Base-by-base conservation (phyloP, 306 rosid genomes). In the Pyrus bretschneideri region DNA sequence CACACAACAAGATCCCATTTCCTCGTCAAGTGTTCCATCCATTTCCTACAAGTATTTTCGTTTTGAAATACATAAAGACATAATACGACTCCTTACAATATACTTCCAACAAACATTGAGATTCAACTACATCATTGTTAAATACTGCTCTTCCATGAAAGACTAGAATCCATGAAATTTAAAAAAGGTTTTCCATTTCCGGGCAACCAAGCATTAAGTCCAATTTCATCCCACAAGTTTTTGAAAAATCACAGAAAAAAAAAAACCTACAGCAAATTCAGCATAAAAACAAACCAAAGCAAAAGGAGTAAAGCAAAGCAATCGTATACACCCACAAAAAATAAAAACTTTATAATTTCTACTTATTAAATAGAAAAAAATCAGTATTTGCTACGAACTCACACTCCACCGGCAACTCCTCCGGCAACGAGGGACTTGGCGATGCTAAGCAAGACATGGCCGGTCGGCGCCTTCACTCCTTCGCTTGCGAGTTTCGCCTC, bases 351-450 rank as follows among this genome's bases (percentile, higher is more conserved):
- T 25, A 63, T 63, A 17, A 66, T 29, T 18, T 4, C 11, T 18
- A 27, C 35, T 15, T 29, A 12, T 33, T 8, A 25, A 45, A 45
- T 22, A 63, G 21, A 42, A 42, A 42, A 49, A 18, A 71, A 40
- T 9, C n/a, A 54, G 22, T 30, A 62, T 17, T 70, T 42, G 18
- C 29, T 15, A 15, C 31, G 79, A 82, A 85, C 96, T 88, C 64
- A 90, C 96, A 88, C 87, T 86, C 92, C 91, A 6, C 96, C 92
- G 69, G 92, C 96, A 79, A 90, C 81, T 74, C 96, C 93, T 55
- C 93, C 96, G 59, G 93, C 90, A 38, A 83, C 79, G 54, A 90
- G 96, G 63, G 96, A 90, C 81, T 90, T 87, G 81, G 84, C 81
- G 80, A 86, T 82, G 72, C 81, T 76, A 73, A 88, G 85, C 57